These are phyloP conservation scores for Acer saccharum DNA, from an alignment of 345 rosid genomes.

Conservation along the genomic window DNA sequence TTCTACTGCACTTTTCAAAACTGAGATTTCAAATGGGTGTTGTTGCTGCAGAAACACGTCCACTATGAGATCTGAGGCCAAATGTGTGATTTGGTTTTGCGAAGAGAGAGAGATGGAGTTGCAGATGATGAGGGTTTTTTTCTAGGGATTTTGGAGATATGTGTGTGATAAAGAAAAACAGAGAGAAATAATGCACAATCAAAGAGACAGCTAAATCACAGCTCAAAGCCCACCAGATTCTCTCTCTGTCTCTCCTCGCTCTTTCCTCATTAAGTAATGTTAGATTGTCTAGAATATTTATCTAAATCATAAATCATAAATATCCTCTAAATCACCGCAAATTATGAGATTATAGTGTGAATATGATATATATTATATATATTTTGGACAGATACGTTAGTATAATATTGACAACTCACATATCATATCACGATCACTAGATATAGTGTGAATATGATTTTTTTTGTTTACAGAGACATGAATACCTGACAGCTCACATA, in stretches of 20 bases:
- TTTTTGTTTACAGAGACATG: too few species aligned
- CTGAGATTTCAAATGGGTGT: constrained; percentile 9
- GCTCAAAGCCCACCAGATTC: constrained; percentile 74
- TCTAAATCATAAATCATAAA: too few species aligned
- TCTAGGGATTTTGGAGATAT: constrained; percentile 39
- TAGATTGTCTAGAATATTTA: too few species aligned
- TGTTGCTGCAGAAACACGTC: not conserved
- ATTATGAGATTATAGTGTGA: too few species aligned
- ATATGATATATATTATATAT: too few species aligned
- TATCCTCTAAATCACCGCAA: too few species aligned
- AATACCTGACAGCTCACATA: too few species aligned
- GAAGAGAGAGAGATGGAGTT: constrained; percentile 29
- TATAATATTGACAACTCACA: too few species aligned
- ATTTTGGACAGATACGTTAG: too few species aligned
- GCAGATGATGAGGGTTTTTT: constrained; percentile 26
- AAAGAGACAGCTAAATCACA: constrained; percentile 83
- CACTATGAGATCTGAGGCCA: constrained; percentile 23
- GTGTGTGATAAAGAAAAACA: constrained; percentile 16
- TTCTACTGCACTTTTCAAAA: not conserved
- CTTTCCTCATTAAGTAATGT: not conserved
- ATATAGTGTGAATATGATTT: too few species aligned
- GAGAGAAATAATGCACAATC: constrained; percentile 36
- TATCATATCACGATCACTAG: too few species aligned
- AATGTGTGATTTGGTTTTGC: constrained; percentile 18
- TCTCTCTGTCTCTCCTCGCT: constrained; percentile 25